Evolutionary conservation across 306 rosid species (phyloP).

Genomic region (Malus sieversii): DNA sequence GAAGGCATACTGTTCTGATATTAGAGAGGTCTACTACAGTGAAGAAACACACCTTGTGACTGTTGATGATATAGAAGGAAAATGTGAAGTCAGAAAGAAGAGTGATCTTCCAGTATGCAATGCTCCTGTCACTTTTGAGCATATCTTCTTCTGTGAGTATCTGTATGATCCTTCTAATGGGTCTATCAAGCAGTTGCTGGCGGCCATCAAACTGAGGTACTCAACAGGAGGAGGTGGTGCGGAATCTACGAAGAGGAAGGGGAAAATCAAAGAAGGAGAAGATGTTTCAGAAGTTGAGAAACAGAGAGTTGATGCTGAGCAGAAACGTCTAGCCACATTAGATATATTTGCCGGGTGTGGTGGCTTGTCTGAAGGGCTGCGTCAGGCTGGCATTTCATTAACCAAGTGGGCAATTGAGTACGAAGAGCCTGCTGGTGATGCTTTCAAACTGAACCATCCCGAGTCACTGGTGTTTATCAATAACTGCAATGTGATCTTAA

Average conservation of each 20-base stretch:
- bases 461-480: slow-evolving; percentile 68
- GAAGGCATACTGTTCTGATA: slow-evolving; percentile 53
- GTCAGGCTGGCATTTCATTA: slow-evolving; percentile 55
- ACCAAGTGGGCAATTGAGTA: slow-evolving; percentile 99
- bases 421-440: slow-evolving; percentile 95
- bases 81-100: slow-evolving; percentile 47
- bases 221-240: slow-evolving; percentile 44
- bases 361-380: slow-evolving; percentile 86
- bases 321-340: slow-evolving; percentile 57
- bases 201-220: slow-evolving; percentile 52
- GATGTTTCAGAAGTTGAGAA: slow-evolving; percentile 29
- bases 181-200: slow-evolving; percentile 66
- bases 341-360: slow-evolving; percentile 99
- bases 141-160: slow-evolving; percentile 43
- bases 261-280: slow-evolving; percentile 83
- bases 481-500: slow-evolving; percentile 88
- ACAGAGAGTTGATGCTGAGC: slow-evolving; percentile 27
- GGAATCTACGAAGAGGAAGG: slow-evolving; percentile 79
- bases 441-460: slow-evolving; percentile 75
- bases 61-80: slow-evolving; percentile 31
- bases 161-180: slow-evolving; percentile 46
- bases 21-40: slow-evolving; percentile 50
- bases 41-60: slow-evolving; percentile 21
- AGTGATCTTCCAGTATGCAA: slow-evolving; percentile 28
- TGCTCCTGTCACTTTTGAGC: slow-evolving; percentile 33